Evolutionary conservation across 257 asterid genomes (phyloP).

Genomic region (Solanum stenotomum): DNA sequence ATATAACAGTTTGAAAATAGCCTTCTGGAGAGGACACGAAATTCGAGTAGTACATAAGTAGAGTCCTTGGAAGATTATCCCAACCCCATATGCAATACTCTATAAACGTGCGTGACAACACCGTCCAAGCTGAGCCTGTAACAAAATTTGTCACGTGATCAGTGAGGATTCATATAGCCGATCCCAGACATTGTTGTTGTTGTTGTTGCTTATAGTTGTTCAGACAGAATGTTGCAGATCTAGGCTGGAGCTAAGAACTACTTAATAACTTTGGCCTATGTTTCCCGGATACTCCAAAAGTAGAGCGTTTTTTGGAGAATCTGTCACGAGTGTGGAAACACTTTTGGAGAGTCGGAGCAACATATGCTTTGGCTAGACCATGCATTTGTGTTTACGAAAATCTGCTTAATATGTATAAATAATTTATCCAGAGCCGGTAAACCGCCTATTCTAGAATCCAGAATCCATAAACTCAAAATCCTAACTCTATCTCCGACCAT

Average conservation of each 20-base stretch:
- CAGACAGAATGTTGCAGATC: not conserved
- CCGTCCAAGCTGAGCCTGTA: constrained; percentile 21
- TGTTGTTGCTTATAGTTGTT: not conserved
- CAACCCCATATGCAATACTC: constrained; percentile 26
- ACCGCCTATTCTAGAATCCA: not conserved
- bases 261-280: not conserved
- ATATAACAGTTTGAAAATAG: constrained; percentile 18
- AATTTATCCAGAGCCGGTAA: not conserved
- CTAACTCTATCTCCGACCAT: not conserved
- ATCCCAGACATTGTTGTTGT: not conserved
- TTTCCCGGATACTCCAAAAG: not conserved
- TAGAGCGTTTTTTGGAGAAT: not conserved
- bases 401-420: not conserved
- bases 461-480: not conserved
- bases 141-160: not conserved
- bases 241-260: not conserved
- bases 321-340: not conserved
- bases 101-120: constrained; percentile 12
- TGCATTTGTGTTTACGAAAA: not conserved
- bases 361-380: not conserved
- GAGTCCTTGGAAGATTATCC: constrained; percentile 23
- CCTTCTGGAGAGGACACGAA: constrained; percentile 23
- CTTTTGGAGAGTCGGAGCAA: not conserved
- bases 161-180: not conserved
- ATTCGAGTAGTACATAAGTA: constrained; percentile 23